These are phyloP conservation scores for Balakata baccata DNA, from an alignment of 345 rosid genomes.

Conservation along the genomic window DNA sequence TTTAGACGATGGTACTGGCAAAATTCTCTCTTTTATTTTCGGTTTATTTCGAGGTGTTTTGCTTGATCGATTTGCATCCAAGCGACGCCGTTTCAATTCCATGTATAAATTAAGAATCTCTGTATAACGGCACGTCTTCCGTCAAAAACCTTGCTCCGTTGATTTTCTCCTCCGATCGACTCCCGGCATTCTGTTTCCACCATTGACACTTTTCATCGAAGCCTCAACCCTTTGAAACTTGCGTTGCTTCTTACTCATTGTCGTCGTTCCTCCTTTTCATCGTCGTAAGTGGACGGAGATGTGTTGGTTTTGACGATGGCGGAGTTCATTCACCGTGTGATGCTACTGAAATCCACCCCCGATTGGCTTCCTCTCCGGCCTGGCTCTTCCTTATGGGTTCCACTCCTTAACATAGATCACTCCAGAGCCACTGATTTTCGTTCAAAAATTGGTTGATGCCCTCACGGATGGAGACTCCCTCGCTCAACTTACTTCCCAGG, in stretches of 20 bases:
- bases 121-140: background rate
- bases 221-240: constrained; percentile 33
- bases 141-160: background rate
- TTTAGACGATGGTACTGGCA: no score
- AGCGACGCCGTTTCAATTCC: no score
- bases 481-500: constrained; percentile 31
- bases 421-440: constrained; percentile 24
- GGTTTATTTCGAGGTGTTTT: no score
- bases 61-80: no score
- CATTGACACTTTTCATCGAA: constrained; percentile 18
- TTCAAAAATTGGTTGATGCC: constrained; percentile 26
- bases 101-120: no score
- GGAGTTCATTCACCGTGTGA: constrained; percentile 34
- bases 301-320: constrained; percentile 21
- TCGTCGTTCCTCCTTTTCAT: constrained; percentile 14
- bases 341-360: constrained; percentile 41
- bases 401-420: constrained; percentile 21
- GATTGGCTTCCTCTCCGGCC: constrained; percentile 52
- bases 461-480: constrained; percentile 39
- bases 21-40: no score
- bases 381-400: constrained; percentile 53
- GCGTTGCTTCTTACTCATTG: constrained; percentile 28
- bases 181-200: constrained; percentile 8
- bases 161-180: background rate
- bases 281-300: constrained; percentile 19